Conservation (phyloP, 768 basidiomycete species). For the Trametes elegans region DNA sequence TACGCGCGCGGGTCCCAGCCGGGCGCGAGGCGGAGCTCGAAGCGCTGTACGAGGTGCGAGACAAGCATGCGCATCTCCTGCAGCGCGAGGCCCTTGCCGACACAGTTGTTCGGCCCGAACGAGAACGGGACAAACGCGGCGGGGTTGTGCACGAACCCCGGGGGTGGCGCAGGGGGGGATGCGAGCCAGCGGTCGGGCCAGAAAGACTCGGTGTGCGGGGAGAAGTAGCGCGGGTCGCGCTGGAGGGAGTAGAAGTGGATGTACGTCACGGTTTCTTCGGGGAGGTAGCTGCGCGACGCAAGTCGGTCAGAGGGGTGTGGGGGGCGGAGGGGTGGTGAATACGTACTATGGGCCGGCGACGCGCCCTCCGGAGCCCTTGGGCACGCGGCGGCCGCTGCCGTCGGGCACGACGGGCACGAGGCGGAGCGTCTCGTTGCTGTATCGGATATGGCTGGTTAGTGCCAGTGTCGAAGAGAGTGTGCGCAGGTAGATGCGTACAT, state of each 20-base stretch:
- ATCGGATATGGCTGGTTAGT: too few relatives aligned
- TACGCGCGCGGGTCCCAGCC: background rate
- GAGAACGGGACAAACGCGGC: conserved; percentile 16
- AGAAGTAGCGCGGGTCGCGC: conserved; percentile 45
- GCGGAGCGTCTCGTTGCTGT: conserved; percentile 45
- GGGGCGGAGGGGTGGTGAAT: background rate
- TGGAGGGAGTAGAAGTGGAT: conserved; percentile 43
- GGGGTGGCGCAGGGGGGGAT: background rate
- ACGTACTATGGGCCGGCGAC: conserved; percentile 35
- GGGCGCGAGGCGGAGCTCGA: conserved; percentile 10
- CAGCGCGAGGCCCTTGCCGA: conserved; percentile 7
- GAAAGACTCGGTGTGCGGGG: conserved; percentile 39
- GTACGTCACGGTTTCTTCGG: conserved; percentile 29
- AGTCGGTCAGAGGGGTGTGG: background rate
- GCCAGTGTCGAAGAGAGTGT: background rate
- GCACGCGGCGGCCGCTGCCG: conserved; percentile 36
- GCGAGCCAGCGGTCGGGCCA: conserved; percentile 45
- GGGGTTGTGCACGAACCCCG: background rate
- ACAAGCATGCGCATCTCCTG: conserved; percentile 14
- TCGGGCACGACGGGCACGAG: conserved; percentile 43
- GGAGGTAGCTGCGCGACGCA: conserved; percentile 15
- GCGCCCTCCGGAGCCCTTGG: conserved; percentile 30
- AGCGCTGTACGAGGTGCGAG: conserved; percentile 1
- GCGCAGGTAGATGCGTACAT: conserved; percentile 26
- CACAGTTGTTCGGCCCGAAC: conserved; percentile 15